Evolutionary conservation across 169 alveolate species (phyloP).

Genomic region (Theileria orientalis): DNA sequence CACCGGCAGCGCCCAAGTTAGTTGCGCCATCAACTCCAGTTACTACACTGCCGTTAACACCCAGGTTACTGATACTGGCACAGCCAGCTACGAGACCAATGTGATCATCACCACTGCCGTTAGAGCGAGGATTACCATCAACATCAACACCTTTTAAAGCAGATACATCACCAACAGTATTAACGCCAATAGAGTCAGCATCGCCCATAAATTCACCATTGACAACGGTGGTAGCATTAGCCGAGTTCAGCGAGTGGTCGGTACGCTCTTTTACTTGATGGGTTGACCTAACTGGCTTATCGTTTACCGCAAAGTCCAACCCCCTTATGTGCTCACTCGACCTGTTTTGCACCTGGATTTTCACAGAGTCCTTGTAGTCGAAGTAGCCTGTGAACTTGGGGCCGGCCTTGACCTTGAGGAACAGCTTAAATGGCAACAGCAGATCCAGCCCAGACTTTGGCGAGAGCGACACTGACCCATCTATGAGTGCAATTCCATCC

Average conservation of each 20-base stretch:
- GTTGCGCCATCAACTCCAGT: no score
- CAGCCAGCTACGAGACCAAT: no score
- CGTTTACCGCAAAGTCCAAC: not conserved
- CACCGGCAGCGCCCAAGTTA: no score
- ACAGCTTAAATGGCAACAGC: not conserved
- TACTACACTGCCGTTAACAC: no score
- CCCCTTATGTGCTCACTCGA: not conserved
- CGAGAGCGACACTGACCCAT: not conserved
- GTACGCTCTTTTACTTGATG: not conserved
- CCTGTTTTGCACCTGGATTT: not conserved
- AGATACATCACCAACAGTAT: no score
- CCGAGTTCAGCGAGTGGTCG: no score
- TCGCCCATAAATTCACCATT: no score
- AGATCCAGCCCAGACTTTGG: slow-evolving; percentile 2
- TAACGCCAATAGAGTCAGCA: no score
- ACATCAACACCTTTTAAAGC: no score
- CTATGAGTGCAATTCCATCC: not conserved
- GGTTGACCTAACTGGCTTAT: not conserved
- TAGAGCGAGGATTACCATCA: not conserved
- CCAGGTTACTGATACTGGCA: no score
- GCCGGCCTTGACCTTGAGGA: not conserved
- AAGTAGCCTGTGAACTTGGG: not conserved
- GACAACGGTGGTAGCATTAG: no score
- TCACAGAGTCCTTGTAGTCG: not conserved
- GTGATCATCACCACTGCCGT: no score